phyloP scores from a whole-genome alignment of 2,329 filamentous ascomycete genomes.

The Trichoderma sp. region DNA sequence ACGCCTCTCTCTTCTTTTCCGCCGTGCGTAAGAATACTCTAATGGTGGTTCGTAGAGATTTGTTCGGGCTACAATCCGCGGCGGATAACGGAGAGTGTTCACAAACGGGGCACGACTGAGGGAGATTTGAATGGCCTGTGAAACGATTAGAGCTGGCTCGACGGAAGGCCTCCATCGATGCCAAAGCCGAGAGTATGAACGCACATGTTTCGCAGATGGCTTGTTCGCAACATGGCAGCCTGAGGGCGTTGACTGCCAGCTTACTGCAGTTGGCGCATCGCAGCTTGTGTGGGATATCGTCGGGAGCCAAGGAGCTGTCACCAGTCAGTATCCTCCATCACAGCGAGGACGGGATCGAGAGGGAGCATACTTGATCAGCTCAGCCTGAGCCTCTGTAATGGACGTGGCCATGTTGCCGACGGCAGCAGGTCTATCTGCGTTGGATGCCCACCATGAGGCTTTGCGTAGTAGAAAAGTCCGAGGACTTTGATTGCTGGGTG shows the following conservation, averaged over 20 bases:
- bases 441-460: constrained; percentile 22
- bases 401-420: constrained; percentile 40
- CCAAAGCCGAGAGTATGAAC: constrained; percentile 5
- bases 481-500: neutral
- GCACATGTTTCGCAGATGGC: constrained; percentile 87
- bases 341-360: neutral
- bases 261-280: constrained; percentile 93
- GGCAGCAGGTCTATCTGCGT: constrained; percentile 26
- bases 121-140: constrained; percentile 72
- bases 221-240: constrained; percentile 92
- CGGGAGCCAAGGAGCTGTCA: constrained; percentile 70
- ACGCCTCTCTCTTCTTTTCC: constrained; percentile 81
- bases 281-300: constrained; percentile 93
- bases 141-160: constrained; percentile 10
- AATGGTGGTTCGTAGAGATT: constrained; percentile 87
- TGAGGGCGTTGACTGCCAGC: constrained; percentile 86
- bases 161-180: constrained; percentile 19
- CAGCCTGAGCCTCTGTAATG: constrained; percentile 54
- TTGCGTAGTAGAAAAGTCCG: neutral
- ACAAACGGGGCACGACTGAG: constrained; percentile 86
- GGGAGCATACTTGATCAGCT: constrained; percentile 56
- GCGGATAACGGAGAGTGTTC: constrained; percentile 85
- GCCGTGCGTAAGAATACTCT: constrained; percentile 88
- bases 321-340: constrained; percentile 16
- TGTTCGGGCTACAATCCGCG: constrained; percentile 85